Evolutionary conservation across 345 rosid genomes (phyloP), one percentile per base, ranked within the genome.

Genomic region (Hypericum androsaemum): DNA sequence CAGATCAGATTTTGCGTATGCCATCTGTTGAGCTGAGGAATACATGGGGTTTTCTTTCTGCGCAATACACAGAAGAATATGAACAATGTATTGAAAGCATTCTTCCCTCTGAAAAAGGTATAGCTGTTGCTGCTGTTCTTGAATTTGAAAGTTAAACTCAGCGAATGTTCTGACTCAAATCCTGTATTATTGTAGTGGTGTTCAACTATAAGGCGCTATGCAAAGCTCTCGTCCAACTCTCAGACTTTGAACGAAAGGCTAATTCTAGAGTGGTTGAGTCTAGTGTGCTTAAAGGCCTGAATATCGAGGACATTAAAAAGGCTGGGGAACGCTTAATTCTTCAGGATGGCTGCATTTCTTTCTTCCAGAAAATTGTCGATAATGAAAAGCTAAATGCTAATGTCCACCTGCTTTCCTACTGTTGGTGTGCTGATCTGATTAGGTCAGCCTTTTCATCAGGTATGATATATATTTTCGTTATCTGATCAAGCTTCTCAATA

Each of bases 381-480:
- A 73, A 68, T 62, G 81, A 79, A 57, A 73, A 66, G 39, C 53
- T 77, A 65, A 74, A 77, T 67, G 76, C 80, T 41, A 65, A 77
- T 49, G 64, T 81, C 64, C 86, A 88, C 41, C 67, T 94, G 46
- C 87, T 88, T 51, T 94, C 97, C 6, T 94, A 86, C 63, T 94
- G 95, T 72, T 94, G 99, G 99, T 94, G 89, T 59, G 94, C 76
- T 59, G 94, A 86, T 63, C 94, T 94, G 62, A 88, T 94, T 61
- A 79, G 87, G 52, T 75, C 86, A 47, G 82, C 87, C 51, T 84
- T 88, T 46, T 67, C 68, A 63, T 75, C 92, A 53, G 87, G 99
- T 84, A 76, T 22, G 32, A 22, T 22, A 22, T 1, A 22, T 22
- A 22, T 22, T 22, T 22, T 22, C 32, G 2, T 22, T 22, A 22